A percentile compares a stretch with the other conserved stretches of the same genome.
Conservation (phyloP, 2,329 filamentous ascomycete genomes). For the Thelonectria blattea region DNA sequence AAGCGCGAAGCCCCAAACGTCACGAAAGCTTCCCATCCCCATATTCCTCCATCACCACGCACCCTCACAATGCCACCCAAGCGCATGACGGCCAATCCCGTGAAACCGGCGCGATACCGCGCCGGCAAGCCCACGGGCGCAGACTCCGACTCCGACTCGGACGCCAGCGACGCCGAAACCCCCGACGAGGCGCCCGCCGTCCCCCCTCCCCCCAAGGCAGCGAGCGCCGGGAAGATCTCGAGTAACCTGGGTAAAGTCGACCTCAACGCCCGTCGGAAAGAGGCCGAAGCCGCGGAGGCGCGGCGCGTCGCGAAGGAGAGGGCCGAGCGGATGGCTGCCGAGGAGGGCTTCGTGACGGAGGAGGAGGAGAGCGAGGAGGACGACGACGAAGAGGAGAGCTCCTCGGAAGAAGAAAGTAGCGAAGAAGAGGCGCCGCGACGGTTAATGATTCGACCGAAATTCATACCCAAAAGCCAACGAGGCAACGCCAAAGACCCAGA, state of each 20-base stretch:
- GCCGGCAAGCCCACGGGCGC: slow-evolving; percentile 76
- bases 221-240: slow-evolving; percentile 62
- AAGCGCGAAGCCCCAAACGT: slow-evolving; percentile 27
- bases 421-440: slow-evolving; percentile 64
- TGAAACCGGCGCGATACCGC: slow-evolving; percentile 80
- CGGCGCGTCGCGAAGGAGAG: slow-evolving; percentile 55
- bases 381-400: slow-evolving; percentile 43
- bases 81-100: slow-evolving; percentile 92
- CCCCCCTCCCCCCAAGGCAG: slow-evolving; percentile 62
- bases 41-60: slow-evolving; percentile 2
- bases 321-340: slow-evolving; percentile 58
- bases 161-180: slow-evolving; percentile 56
- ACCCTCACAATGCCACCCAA: slow-evolving; percentile 66
- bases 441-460: slow-evolving; percentile 68
- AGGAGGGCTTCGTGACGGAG: slow-evolving; percentile 69
- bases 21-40: slow-evolving; percentile 18
- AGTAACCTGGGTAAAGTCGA: slow-evolving; percentile 60
- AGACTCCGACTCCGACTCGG: slow-evolving; percentile 60
- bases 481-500: slow-evolving; percentile 41
- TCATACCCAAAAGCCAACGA: slow-evolving; percentile 65
- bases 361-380: slow-evolving; percentile 46
- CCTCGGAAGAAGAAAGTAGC: slow-evolving; percentile 54
- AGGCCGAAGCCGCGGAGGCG: slow-evolving; percentile 54
- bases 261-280: slow-evolving; percentile 53
- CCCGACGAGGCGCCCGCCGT: slow-evolving; percentile 49